These are phyloP conservation scores for Withania somnifera DNA, from an alignment of 305 asterid species.

Conservation along the genomic window DNA sequence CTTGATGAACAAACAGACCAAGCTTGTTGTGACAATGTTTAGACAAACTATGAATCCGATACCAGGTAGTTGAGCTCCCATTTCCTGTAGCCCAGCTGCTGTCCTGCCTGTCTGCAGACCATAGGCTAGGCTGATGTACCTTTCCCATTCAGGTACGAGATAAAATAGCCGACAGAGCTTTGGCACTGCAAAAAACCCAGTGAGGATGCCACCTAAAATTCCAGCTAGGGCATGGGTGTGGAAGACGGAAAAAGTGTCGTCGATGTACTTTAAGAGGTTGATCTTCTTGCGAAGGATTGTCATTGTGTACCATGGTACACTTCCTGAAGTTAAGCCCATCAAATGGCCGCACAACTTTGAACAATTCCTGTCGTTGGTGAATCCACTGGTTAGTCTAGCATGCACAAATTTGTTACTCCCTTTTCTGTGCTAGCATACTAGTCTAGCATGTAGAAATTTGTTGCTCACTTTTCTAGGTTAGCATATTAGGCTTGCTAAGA, in stretches of 20 bases:
- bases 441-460: neutral
- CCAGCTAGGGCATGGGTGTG: slow-evolving; percentile 56
- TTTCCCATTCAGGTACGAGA: slow-evolving; percentile 29
- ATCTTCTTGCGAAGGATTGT: slow-evolving; percentile 24
- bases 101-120: slow-evolving; percentile 23
- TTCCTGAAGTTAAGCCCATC: slow-evolving; percentile 40
- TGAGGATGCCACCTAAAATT: slow-evolving; percentile 30
- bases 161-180: slow-evolving; percentile 32
- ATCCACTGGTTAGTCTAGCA: neutral
- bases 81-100: slow-evolving; percentile 25
- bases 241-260: slow-evolving; percentile 38
- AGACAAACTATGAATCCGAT: slow-evolving; percentile 23
- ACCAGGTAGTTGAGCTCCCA: slow-evolving; percentile 33
- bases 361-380: slow-evolving; percentile 17
- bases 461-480: neutral
- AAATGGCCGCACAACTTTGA: slow-evolving; percentile 28
- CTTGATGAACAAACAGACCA: slow-evolving; percentile 28
- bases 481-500: neutral
- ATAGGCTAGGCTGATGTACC: slow-evolving; percentile 34
- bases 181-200: slow-evolving; percentile 41
- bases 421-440: too few relatives aligned
- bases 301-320: slow-evolving; percentile 50
- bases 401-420: neutral
- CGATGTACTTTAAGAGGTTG: slow-evolving; percentile 16
- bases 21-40: slow-evolving; percentile 25